Evolutionary conservation across 169 alveolate species (phyloP).

Genomic region (Cryptosporidium meleagridis): DNA sequence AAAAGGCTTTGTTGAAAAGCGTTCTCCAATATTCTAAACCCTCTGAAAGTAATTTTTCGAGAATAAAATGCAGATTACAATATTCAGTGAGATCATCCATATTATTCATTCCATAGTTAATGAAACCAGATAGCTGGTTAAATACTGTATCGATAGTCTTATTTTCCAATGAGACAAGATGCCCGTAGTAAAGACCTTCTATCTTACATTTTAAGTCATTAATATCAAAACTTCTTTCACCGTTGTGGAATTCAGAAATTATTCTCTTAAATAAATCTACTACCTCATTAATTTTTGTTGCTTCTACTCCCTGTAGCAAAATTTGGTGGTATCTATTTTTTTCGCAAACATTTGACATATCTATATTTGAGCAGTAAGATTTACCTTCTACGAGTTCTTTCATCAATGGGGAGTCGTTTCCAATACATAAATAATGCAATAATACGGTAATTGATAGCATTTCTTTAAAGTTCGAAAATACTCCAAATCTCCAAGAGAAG

Average conservation of each 20-base stretch:
- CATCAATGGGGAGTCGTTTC: constrained; percentile 57
- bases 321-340: constrained; percentile 29
- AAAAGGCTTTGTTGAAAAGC: constrained; percentile 12
- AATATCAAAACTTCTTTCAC: constrained; percentile 34
- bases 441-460: constrained; percentile 29
- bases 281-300: background rate
- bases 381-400: constrained; percentile 41
- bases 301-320: constrained; percentile 39
- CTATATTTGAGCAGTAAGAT: constrained; percentile 45
- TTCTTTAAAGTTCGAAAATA: constrained; percentile 31
- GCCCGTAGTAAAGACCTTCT: constrained; percentile 64
- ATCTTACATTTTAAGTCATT: constrained; percentile 42
- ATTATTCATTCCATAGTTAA: constrained; percentile 6
- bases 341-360: constrained; percentile 21
- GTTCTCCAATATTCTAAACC: constrained; percentile 20
- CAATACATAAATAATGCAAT: constrained; percentile 32
- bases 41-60: constrained; percentile 22
- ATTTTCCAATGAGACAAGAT: constrained; percentile 40
- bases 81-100: background rate
- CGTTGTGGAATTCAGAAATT: constrained; percentile 18
- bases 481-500: constrained; percentile 55
- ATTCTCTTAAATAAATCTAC: background rate
- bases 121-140: constrained; percentile 18
- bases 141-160: constrained; percentile 12
- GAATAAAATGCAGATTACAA: constrained; percentile 18